A percentile compares a stretch with the other conserved stretches of the same genome.
These are phyloP conservation scores for Saksenaea oblongispora DNA, from an alignment of 371 early-diverging fungal species.

Conservation along the genomic window DNA sequence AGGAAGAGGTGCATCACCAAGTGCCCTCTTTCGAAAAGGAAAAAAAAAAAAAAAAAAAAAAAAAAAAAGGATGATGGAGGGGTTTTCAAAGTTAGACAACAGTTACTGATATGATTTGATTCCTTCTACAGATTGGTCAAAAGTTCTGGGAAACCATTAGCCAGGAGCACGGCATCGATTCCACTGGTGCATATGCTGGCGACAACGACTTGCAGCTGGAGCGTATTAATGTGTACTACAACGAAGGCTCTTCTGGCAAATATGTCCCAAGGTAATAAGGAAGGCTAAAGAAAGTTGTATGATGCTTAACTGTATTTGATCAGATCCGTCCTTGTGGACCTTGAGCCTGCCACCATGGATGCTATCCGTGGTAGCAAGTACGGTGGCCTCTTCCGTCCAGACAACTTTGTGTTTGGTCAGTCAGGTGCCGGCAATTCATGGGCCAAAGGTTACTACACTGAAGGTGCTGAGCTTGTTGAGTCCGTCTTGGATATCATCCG, in stretches of 20 bases:
- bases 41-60: background rate
- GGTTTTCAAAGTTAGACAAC: background rate
- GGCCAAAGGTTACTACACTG: conserved; percentile 94
- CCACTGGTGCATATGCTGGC: conserved; percentile 76
- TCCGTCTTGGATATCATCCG: conserved; percentile 80
- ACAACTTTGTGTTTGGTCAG: conserved; percentile 87
- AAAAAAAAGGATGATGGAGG: background rate
- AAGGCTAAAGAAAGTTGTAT: background rate
- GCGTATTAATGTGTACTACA: conserved; percentile 98
- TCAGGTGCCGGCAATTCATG: conserved; percentile 93
- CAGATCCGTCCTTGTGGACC: conserved; percentile 96
- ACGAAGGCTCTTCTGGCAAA: conserved; percentile 85
- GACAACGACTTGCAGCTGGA: conserved; percentile 85
- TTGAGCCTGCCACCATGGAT: conserved; percentile 99
- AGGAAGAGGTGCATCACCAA: conserved; percentile 7
- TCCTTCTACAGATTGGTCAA: conserved; percentile 68
- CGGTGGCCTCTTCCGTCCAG: conserved; percentile 82
- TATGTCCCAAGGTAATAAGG: conserved; percentile 71
- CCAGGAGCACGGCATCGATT: conserved; percentile 90
- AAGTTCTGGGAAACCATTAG: conserved; percentile 95
- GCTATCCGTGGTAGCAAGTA: conserved; percentile 76
- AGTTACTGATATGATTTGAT: background rate
- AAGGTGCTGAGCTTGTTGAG: conserved; percentile 90
- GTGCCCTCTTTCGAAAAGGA: conserved; percentile 4
- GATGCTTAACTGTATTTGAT: background rate